phyloP scores from a whole-genome alignment of 2,329 filamentous ascomycete species.

The Sporothrix schenckii region DNA sequence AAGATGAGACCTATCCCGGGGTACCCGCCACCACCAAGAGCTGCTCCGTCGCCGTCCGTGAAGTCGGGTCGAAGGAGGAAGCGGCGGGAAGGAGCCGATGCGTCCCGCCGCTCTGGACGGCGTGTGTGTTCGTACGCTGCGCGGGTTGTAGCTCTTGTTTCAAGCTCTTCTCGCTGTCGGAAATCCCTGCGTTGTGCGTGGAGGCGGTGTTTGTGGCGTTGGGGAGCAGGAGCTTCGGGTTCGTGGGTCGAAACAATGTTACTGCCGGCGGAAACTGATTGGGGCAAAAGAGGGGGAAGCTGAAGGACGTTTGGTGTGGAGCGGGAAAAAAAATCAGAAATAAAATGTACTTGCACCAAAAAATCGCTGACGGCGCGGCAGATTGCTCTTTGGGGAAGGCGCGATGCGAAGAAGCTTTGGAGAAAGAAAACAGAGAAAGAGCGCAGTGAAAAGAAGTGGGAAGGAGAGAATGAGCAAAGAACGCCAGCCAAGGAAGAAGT shows the following conservation, averaged over 20 bases:
- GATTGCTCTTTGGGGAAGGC: neutral
- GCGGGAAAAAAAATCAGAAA: neutral
- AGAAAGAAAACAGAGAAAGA: neutral
- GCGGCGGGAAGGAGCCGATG: too few relatives aligned
- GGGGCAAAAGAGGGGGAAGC: slow-evolving; percentile 10
- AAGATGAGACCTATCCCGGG: neutral
- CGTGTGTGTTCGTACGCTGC: neutral
- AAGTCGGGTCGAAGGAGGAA: neutral
- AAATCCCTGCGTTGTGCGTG: neutral
- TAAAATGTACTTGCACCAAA: neutral
- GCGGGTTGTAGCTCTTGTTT: neutral
- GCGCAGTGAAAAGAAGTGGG: neutral
- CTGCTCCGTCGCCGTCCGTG: slow-evolving; percentile 16
- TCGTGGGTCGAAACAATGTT: slow-evolving; percentile 17
- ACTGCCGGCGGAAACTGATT: slow-evolving; percentile 24
- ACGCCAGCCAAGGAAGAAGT: slow-evolving; percentile 18
- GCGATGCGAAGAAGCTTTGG: neutral
- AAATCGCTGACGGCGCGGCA: neutral
- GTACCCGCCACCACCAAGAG: slow-evolving; percentile 15
- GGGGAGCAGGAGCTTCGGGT: neutral
- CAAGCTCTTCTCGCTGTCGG: slow-evolving; percentile 7
- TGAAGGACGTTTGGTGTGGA: neutral
- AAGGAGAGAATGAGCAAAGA: neutral
- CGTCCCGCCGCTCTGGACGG: neutral
- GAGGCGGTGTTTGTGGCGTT: neutral